Percentiles rank a stretch among this genome's conserved stretches.
These are phyloP conservation scores for Giardia duodenalis DNA, from an alignment of 208 protist species.

Conservation along the genomic window DNA sequence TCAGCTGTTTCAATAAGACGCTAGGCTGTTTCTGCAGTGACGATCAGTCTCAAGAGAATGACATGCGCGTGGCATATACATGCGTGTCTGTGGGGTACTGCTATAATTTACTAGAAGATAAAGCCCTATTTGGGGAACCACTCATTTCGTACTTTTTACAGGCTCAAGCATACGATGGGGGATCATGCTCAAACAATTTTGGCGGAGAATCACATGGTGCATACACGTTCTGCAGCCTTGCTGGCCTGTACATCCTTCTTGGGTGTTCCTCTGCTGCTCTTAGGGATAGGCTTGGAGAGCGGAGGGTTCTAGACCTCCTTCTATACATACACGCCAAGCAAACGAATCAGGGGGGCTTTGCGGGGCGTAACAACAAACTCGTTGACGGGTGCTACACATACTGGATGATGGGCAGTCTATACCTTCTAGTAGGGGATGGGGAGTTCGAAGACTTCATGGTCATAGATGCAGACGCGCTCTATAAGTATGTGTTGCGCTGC, in stretches of 20 bases:
- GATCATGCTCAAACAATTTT: not conserved
- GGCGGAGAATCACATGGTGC: not conserved
- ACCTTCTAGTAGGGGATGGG: not conserved
- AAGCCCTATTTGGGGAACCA: not conserved
- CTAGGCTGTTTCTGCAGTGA: not conserved
- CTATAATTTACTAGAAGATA: not conserved
- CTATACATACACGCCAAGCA: not conserved
- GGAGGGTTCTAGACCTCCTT: not conserved
- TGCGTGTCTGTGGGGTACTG: not conserved
- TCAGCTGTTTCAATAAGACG: not conserved
- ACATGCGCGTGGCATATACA: not conserved
- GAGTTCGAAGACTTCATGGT: not conserved
- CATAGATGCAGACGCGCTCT: not conserved
- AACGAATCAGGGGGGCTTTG: not conserved
- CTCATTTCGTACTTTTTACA: not conserved
- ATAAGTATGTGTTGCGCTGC: not conserved
- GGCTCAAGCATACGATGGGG: not conserved
- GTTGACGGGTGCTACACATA: not conserved
- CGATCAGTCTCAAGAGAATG: not conserved
- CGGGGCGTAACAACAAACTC: not conserved
- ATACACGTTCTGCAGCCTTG: not conserved
- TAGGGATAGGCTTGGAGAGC: not conserved
- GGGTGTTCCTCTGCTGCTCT: not conserved
- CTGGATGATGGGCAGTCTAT: not conserved
- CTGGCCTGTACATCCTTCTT: not conserved